These are phyloP conservation scores for Fistulinella cinereoalba DNA, from an alignment of 1,284 basidiomycete species.

Conservation along the genomic window DNA sequence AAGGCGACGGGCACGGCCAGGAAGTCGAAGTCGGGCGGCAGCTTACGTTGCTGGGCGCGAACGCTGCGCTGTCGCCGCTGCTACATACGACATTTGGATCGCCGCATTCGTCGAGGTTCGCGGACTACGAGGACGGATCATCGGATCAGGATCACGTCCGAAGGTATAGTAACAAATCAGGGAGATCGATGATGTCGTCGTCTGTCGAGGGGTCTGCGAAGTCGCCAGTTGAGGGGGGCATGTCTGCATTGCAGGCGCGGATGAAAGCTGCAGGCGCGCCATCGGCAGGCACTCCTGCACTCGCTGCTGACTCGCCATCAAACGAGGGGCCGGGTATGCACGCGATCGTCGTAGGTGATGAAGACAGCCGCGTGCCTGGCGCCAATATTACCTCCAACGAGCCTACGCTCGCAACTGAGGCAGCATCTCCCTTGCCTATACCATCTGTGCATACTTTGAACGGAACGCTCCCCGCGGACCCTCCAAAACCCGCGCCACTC, in stretches of 20 bases:
- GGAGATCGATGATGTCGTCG: conserved; percentile 12
- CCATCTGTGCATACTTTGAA: conserved; percentile 4
- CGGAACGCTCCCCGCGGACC: conserved; percentile 9
- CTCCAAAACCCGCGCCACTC: not conserved
- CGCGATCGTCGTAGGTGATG: conserved; percentile 31
- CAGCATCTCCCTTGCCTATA: conserved; percentile 7
- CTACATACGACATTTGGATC: conserved; percentile 55
- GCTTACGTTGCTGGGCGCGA: conserved; percentile 1
- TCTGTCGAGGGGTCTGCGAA: conserved; percentile 11
- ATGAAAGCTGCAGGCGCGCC: conserved; percentile 34
- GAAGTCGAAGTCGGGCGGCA: conserved; percentile 7
- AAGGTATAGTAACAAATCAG: conserved; percentile 19
- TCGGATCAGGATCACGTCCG: conserved; percentile 22
- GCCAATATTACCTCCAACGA: conserved; percentile 5
- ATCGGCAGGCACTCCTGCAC: not conserved
- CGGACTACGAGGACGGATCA: conserved; percentile 28
- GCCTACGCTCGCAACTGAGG: conserved; percentile 12
- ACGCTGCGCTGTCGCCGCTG: conserved; percentile 40
- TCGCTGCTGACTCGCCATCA: not conserved
- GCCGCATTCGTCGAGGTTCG: conserved; percentile 40
- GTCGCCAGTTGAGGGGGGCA: conserved; percentile 18
- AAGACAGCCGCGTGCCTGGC: conserved; percentile 3
- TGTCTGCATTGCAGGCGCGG: conserved; percentile 36
- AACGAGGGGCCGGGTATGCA: conserved; percentile 1
- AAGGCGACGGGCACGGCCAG: conserved; percentile 10